Evolutionary conservation across 441 rosid species (phyloP), one percentile per base, ranked within the genome.

Genomic region (Corymbia calophylla): DNA sequence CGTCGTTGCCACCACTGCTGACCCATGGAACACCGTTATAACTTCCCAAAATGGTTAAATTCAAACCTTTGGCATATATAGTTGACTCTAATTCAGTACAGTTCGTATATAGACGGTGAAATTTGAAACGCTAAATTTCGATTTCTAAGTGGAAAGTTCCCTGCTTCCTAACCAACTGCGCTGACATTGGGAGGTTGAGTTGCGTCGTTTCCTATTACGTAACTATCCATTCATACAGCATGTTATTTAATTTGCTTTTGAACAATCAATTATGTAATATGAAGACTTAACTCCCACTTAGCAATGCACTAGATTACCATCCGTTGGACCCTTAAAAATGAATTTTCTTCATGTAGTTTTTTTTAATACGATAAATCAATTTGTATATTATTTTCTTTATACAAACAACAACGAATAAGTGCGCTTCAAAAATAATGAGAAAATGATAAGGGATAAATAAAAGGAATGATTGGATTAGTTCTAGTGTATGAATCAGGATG

Each of bases 1-100:
- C 62, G 21, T 56, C 0, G 12, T 55, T 55, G 58, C 29, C 13
- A 0, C 0, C 0, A 11, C 13, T 56, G 6, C 13, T 8, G 0
- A 23, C 62, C 29, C 62, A 56, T 56, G 29, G 62, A 56, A 56
- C 29, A 56, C 29, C 60, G 4, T 58, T 58, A 58, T 58, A 58
- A 58, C 62, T 12, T 23, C 62, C 9, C 29, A 8, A 58, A 58
- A 3, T 58, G 25, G 29, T 1, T 25, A 58, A 25, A 25, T 58
- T 14, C 64, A 58, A 25, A 58, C 15, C 27, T 58, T 58, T 25
- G n/a, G 14, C 64, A 11, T 11, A n/a, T 58, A 10, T 48, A 48
- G 51, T 10, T 48, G 8, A 48, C 51, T 48, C 51, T 48, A 48
- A 48, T 48, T 48, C 10, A 48, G 51, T 8, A 48, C 51, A 48